Evolutionary conservation across 768 basidiomycete genomes (phyloP).

Genomic region (Termitomyces sp.): DNA sequence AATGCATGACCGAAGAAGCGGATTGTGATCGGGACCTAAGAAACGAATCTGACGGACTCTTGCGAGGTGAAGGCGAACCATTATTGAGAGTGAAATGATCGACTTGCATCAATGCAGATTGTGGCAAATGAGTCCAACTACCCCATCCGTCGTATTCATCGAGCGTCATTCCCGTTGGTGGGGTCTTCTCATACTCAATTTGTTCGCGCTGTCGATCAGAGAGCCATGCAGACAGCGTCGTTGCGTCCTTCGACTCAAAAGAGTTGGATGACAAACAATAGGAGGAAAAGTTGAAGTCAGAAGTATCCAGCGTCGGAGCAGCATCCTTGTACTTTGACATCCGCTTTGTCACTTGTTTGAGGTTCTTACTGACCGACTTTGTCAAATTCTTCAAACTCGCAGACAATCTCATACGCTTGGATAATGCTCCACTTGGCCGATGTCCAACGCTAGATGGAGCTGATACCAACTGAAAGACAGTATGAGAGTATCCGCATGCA

Average conservation of each 20-base stretch:
- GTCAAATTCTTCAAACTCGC: constrained; percentile 26
- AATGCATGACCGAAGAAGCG: background rate
- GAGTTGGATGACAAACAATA: constrained; percentile 10
- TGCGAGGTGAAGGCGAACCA: background rate
- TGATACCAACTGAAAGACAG: constrained; percentile 13
- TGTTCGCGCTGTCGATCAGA: constrained; percentile 28
- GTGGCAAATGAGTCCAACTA: constrained; percentile 34
- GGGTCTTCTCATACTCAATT: constrained; percentile 18
- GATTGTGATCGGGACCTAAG: background rate
- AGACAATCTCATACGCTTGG: constrained; percentile 19
- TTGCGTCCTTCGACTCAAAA: constrained; percentile 18
- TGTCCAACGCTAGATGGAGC: background rate
- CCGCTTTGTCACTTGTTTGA: constrained; percentile 17
- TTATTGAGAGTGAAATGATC: background rate
- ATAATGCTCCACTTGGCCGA: background rate
- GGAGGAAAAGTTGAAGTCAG: constrained; percentile 8
- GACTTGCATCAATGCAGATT: constrained; percentile 11
- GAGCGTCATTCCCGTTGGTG: constrained; percentile 28
- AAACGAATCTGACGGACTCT: background rate
- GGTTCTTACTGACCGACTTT: constrained; percentile 18
- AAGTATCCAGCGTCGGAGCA: background rate
- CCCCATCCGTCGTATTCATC: constrained; percentile 43
- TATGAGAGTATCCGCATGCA: constrained; percentile 28
- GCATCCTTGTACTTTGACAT: constrained; percentile 16
- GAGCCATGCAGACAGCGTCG: constrained; percentile 27